Base-by-base conservation (phyloP, 2,329 filamentous ascomycete species). In the Nemania bipapillata region DNA sequence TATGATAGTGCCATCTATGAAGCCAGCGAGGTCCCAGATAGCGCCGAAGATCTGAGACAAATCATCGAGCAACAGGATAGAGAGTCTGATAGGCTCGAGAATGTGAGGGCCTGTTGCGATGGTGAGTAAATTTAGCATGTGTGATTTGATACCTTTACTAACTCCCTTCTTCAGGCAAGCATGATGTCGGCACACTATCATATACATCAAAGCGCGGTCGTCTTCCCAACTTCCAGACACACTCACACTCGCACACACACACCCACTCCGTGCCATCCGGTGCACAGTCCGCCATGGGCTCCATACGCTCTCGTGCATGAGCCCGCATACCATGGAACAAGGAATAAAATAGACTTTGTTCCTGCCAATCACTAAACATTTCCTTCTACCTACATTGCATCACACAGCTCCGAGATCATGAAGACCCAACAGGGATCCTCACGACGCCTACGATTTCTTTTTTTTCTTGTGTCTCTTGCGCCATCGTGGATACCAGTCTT, bases 91-190 rank as follows among this genome's bases (percentile, higher is more conserved):
- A 87, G 90, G 70, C 85, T 98, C 75, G 95, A 98, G 85, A 97
- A 99, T 79, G 96, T 99, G 72, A 87, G 96, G 78, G 94, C 95
- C 68, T 99, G 96, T 83, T 99, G 96, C 81, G 96, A 98, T 87
- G 96, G 94, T 95, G 86, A 87, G 91, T 83, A 32, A 22, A 30
- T 12, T 28, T 50, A 26, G n/a, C 9, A 2, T 26, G 11, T 0
- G 28, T 49, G 4, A 1, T 4, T 11, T 20, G 42, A 17, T 26
- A 5, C 12, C 26, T 9, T 17, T 45, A 63, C 56, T 70, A 40
- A 71, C 40, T 6, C 15, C 26, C 1, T 15, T 53, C 5, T 57
- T n/a, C 22, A 92, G 90, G 91, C 73, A 92, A 92, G 82, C 91
- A 93, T 76, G 91, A 93, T 78, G 91, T 93, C 56, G 86, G 88